Evolutionary conservation across 2,329 filamentous ascomycete genomes (phyloP), one percentile per base, ranked within the genome.

Genomic region (Niveomyces coronatus): DNA sequence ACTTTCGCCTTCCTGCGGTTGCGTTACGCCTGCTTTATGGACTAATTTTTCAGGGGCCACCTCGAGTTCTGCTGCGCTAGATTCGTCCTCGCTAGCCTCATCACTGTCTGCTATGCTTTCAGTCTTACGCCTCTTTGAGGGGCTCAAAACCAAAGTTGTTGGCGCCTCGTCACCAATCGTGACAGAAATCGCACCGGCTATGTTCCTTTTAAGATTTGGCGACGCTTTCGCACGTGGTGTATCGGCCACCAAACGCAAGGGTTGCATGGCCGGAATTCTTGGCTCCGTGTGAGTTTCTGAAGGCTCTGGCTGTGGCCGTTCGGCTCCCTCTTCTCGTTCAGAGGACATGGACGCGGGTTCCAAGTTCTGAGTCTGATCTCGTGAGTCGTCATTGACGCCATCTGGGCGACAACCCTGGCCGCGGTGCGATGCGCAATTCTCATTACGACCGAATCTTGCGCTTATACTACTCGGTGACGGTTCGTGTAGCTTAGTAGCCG

Each of bases 361-460:
- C 10, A 14, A 13, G 14, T 13, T 17, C n/a, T 30, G 15, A 4
- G 20, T 37, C 40, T 43, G 26, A 53, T 56, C 50, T 20, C 52
- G 50, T 14, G 64, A 45, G 17, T 54, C 52, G 16, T 55, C 52
- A 31, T 58, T 60, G 35, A 64, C 62, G 45, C 59, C 54, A 19
- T 47, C 47, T n/a, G 56, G 52, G 31, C 49, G 52, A 9, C 47
- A 44, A 9, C 52, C 49, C 30, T 53, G 52, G 9, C 9, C 39
- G 16, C 13, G 33, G 22, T 10, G 32, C 18, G 19, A 44, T 19
- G 23, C 34, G 6, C 38, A 34, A 20, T 27, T 31, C 11, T 19
- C 31, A 3, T 28, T 23, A 32, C 17, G 26, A 5, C 32, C 32
- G 14, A 38, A 43, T n/a, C 33, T 37, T 3, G 39, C 29, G 17